phyloP scores from a whole-genome alignment of 345 rosid species.

The Melaleuca alternifolia region DNA sequence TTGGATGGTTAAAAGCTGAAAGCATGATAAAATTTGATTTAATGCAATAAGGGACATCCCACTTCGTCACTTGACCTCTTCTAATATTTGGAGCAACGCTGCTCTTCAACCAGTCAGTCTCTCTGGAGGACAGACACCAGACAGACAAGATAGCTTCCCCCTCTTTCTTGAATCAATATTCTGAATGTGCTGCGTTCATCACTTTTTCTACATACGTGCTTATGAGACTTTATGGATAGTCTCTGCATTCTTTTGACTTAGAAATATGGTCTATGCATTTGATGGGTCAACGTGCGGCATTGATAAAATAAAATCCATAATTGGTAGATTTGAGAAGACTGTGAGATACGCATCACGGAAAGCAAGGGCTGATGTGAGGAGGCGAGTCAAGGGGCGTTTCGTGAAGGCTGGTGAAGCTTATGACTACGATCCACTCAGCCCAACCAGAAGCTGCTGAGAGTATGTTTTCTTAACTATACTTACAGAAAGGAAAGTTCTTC shows the following conservation, averaged over 20 bases:
- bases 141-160: background rate
- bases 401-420: constrained; percentile 91
- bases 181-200: background rate
- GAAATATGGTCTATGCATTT: background rate
- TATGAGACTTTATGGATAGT: background rate
- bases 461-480: constrained; percentile 4
- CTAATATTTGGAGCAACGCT: background rate
- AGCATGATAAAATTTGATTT: background rate
- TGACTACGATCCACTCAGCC: constrained; percentile 79
- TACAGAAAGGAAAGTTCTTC: background rate
- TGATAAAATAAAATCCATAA: background rate
- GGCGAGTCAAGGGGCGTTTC: constrained; percentile 89
- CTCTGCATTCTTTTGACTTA: background rate
- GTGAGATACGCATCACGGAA: constrained; percentile 93
- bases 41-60: background rate
- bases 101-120: background rate
- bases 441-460: constrained; percentile 68
- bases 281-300: background rate
- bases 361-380: constrained; percentile 97
- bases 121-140: background rate
- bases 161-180: background rate
- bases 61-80: background rate
- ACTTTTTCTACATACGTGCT: background rate
- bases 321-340: constrained; percentile 69
- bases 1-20: background rate